Percentiles rank a stretch among this genome's conserved stretches.
Evolutionary conservation across 345 rosid species (phyloP).

Genomic region (Eucalyptus marginata): DNA sequence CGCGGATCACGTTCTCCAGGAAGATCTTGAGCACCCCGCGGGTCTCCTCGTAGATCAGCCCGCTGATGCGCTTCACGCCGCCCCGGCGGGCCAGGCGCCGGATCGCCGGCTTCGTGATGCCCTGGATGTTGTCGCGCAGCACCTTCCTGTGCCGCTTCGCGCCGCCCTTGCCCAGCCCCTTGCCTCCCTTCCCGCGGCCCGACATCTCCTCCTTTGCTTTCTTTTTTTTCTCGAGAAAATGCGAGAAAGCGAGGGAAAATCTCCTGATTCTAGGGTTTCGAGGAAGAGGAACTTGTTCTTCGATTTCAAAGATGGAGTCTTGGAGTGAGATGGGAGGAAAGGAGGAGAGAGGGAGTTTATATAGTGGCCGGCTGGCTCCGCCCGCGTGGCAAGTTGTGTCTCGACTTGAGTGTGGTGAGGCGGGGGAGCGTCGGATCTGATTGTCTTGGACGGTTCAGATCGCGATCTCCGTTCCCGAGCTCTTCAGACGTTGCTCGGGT

Average conservation of each 20-base stretch:
- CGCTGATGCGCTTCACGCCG: conserved; percentile 42
- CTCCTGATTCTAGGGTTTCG: background rate
- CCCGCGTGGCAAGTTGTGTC: background rate
- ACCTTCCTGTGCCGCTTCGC: background rate
- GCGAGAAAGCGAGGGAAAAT: background rate
- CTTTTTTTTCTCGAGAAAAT: background rate
- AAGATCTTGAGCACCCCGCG: background rate
- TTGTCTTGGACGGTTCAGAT: background rate
- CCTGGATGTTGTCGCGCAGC: background rate
- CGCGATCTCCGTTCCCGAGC: background rate
- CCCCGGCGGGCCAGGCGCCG: conserved; percentile 33
- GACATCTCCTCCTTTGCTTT: background rate
- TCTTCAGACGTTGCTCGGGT: background rate
- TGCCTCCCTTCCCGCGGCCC: background rate
- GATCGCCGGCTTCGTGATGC: conserved; percentile 9
- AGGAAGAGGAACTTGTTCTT: rapidly evolving
- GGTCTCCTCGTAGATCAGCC: conserved; percentile 18
- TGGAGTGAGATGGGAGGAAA: background rate
- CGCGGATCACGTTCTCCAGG: background rate
- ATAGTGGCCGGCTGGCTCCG: background rate
- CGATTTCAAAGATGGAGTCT: background rate
- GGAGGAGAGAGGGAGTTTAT: background rate
- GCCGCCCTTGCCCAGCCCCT: background rate
- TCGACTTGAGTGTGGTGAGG: background rate
- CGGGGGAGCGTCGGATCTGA: background rate